A percentile compares a stretch with the other conserved stretches of the same genome.
Conservation (phyloP, 768 basidiomycete species). For the Hygrocybe coccinea region DNA sequence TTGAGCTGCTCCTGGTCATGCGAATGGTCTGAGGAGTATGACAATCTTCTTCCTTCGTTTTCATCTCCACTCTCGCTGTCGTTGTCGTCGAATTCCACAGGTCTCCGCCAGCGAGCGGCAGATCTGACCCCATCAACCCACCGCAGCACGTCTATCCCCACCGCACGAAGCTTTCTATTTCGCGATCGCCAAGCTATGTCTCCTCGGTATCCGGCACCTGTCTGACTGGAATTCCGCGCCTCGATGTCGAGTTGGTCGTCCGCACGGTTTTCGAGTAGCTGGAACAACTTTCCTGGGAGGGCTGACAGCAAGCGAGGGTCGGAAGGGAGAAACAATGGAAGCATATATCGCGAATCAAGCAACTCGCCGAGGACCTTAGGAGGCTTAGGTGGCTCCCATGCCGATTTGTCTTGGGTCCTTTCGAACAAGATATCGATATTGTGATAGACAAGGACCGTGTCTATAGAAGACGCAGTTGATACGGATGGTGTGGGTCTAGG, state of each 20-base stretch:
- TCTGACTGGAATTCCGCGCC: constrained; percentile 36
- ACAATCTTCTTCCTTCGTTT: constrained; percentile 30
- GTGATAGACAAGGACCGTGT: constrained; percentile 40
- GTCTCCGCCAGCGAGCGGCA: constrained; percentile 56
- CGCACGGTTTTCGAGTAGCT: constrained; percentile 30
- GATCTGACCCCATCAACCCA: constrained; percentile 67
- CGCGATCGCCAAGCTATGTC: constrained; percentile 56
- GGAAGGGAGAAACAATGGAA: constrained; percentile 79
- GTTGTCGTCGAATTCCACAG: constrained; percentile 34
- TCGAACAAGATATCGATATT: constrained; percentile 81
- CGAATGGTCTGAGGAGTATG: constrained; percentile 28
- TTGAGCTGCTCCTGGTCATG: constrained; percentile 33
- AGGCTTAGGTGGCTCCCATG: constrained; percentile 74
- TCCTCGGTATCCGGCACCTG: constrained; percentile 33
- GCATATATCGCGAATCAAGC: constrained; percentile 89
- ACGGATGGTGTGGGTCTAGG: constrained; percentile 33
- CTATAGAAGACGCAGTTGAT: constrained; percentile 29
- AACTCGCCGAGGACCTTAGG: constrained; percentile 86
- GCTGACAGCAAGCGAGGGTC: constrained; percentile 76
- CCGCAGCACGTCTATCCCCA: constrained; percentile 54
- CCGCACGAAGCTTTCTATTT: constrained; percentile 56
- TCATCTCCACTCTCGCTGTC: constrained; percentile 39
- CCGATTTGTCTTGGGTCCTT: constrained; percentile 51
- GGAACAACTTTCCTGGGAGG: constrained; percentile 46
- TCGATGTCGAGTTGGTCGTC: constrained; percentile 18